Evolutionary conservation across 352 stramenopile species (phyloP), one percentile per base, ranked within the genome.

Genomic region (Pythium coloratum): DNA sequence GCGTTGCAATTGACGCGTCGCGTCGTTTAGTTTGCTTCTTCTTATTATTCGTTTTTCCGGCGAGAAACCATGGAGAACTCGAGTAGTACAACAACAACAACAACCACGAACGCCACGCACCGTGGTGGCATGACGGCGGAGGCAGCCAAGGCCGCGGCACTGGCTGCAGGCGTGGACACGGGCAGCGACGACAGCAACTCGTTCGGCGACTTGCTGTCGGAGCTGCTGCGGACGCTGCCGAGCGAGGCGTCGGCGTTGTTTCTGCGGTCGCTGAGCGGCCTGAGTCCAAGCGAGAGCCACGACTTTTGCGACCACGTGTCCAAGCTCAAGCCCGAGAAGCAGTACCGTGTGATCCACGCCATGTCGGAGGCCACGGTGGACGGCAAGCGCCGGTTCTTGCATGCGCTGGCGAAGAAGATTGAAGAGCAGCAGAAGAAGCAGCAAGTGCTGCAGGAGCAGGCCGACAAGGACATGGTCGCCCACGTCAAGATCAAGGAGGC

Each of bases 281-380:
- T 95, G 16, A 90, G 83, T 32, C 79, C 86, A 1, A 73, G 77
- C 26, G 86, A 94, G 63, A 90, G 80, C 64, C 75, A 84, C 69
- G 83, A 93, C 62, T 78, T 95, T 47, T 91, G 84, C 50, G 79
- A 82, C 50, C 91, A 95, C 56, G 80, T 95, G 51, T 71, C 78
- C 55, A 77, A 77, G 50, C 76, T 95, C 64, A 83, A 86, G 28
- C 80, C 86, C 40, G 81, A 91, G 69, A 95, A 95, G 69, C 85
- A 95, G 76, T 95, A 90, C 67, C 86, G 86, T 38, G 86, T 95
- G 61, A 92, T 95, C 62, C 87, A 89, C 47, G 84, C 86, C 38
- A 91, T 95, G 82, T 84, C 83, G 59, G 85, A 93, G 67, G 85
- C 81, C 20, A 87, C 83, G 34, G 67, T 91, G 0, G 81, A 91